Percentiles rank a stretch among this genome's conserved stretches.
These are phyloP conservation scores for Cutaneotrichosporon daszewskae DNA, from an alignment of 1,284 basidiomycete genomes.

Conservation along the genomic window DNA sequence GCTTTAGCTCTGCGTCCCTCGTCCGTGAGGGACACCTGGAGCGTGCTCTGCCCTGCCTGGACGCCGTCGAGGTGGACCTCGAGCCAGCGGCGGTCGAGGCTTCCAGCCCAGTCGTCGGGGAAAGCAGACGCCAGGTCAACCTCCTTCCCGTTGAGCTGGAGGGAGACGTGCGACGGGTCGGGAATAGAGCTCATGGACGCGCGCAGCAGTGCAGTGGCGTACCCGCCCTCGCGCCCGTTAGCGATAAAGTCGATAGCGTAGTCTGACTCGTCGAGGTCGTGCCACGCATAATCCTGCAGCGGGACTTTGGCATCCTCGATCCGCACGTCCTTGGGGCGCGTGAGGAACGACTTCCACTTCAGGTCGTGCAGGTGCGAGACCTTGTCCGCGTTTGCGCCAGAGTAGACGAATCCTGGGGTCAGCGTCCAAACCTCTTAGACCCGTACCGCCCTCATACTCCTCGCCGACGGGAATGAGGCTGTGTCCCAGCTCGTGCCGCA, in stretches of 20 bases:
- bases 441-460: slow-evolving; percentile 69
- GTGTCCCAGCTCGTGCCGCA: slow-evolving; percentile 72
- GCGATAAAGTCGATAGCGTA: slow-evolving; percentile 53
- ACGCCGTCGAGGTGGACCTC: slow-evolving; percentile 29
- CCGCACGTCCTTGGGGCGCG: slow-evolving; percentile 46
- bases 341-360: slow-evolving; percentile 69
- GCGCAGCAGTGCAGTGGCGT: slow-evolving; percentile 60
- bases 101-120: slow-evolving; percentile 27
- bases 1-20: slow-evolving; percentile 51
- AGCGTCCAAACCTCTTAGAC: background rate
- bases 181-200: slow-evolving; percentile 75
- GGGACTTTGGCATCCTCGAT: slow-evolving; percentile 70
- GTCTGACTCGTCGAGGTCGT: slow-evolving; percentile 55
- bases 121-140: slow-evolving; percentile 33
- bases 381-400: slow-evolving; percentile 60
- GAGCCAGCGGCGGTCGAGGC: slow-evolving; percentile 44
- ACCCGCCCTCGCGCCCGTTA: slow-evolving; percentile 37
- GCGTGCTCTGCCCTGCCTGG: slow-evolving; percentile 52
- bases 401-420: slow-evolving; percentile 58
- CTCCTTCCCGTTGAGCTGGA: slow-evolving; percentile 56
- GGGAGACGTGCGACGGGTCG: slow-evolving; percentile 53
- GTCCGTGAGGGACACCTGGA: slow-evolving; percentile 58
- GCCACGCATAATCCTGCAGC: slow-evolving; percentile 61
- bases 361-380: slow-evolving; percentile 37
- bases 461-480: slow-evolving; percentile 60